Percentiles rank a stretch among this genome's conserved stretches.
Conservation (phyloP, 1,139 yeast species). For the Candida sp. region DNA sequence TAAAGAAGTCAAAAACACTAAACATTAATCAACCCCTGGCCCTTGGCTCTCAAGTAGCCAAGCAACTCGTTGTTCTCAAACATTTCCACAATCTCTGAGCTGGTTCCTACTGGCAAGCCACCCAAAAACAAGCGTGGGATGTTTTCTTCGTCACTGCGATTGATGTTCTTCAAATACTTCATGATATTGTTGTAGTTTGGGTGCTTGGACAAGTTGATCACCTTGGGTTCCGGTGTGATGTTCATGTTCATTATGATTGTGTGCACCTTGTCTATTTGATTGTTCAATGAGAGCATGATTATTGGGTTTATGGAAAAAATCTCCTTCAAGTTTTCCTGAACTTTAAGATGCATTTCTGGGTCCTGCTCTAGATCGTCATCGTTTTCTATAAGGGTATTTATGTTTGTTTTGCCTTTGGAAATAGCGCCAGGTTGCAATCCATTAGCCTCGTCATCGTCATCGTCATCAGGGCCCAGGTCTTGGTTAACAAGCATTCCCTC, state of each 20-base stretch:
- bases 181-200: conserved; percentile 31
- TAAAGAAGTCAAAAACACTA: neutral
- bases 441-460: neutral
- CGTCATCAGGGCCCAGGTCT: neutral
- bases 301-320: conserved; percentile 33
- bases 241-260: conserved; percentile 24
- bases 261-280: conserved; percentile 17
- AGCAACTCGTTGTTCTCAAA: conserved; percentile 22
- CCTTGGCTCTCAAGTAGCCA: conserved; percentile 24
- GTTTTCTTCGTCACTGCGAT: conserved; percentile 17
- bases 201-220: conserved; percentile 33
- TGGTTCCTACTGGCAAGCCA: conserved; percentile 34
- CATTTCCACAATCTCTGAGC: conserved; percentile 25
- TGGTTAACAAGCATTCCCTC: neutral
- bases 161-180: conserved; percentile 25
- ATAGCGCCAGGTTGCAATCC: neutral
- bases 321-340: conserved; percentile 31
- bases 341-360: conserved; percentile 18
- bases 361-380: neutral
- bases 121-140: conserved; percentile 38
- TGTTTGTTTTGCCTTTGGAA: neutral
- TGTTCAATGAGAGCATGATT: conserved; percentile 22
- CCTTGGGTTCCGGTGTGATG: conserved; percentile 37
- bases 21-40: conserved; percentile 29
- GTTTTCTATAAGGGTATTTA: neutral